Base-by-base conservation (phyloP, 2,329 filamentous ascomycete species). In the Bipolaris zeicola region DNA sequence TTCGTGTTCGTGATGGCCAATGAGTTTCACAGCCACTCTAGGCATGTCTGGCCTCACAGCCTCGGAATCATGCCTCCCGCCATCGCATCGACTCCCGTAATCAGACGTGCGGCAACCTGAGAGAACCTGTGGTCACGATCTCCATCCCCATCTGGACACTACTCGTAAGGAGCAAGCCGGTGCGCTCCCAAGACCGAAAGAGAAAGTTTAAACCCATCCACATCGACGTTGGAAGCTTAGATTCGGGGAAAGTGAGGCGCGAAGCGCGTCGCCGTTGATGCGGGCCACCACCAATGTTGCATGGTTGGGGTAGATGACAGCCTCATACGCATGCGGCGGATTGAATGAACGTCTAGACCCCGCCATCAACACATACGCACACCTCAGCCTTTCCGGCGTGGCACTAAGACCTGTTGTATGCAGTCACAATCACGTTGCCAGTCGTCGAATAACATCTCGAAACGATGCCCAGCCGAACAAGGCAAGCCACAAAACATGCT, bases 361-460 rank as follows among this genome's bases (percentile, higher is more conserved):
- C 16, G 41, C 24, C 41, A 43, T 43, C 22, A 28, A 41, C 38
- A 41, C 38, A 41, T n/a, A 37, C 34, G n/a, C 34, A 39, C 18
- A 20, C 37, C 8, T 39, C 34, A 36, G 16, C 16, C 37, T 22
- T 18, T 39, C 18, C 22, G 38, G 7, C 6, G 16, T 28, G 6
- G 14, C 41, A 43, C 24, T 31, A 43, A 36, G 41, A 43, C 41
- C 26, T 22, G 16, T 20, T 22, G 20, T 24, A 37, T 52, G 49
- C 43, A 46, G 49, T 48, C 37, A 37, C 43, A 39, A 47, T 26
- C 49, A 56, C 42, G 20, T 43, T 18, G 38, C 31, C 36, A n/a
- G 13, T 7, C 22, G 22, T 43, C 49, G 57, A 60, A 60, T 57
- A 49, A 34, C 18, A 47, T 53, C 20, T 31, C 14, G 24, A 51